Evolutionary conservation across 768 basidiomycete species (phyloP), one percentile per base, ranked within the genome.

Genomic region (Rhodotorula babjevae): DNA sequence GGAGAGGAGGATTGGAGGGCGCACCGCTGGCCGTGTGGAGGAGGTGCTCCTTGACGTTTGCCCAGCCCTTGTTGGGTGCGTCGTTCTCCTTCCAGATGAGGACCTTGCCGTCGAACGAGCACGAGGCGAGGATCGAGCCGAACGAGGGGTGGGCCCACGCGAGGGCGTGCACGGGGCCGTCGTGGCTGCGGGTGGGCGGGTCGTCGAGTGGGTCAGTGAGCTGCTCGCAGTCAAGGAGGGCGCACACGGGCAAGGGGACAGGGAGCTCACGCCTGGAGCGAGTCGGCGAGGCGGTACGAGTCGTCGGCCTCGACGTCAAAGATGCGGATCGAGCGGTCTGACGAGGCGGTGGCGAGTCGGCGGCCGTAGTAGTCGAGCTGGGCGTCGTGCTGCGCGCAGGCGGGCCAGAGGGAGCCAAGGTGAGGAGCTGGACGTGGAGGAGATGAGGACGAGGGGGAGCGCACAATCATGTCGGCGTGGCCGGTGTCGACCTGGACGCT

Each of bases 71-170:
- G 62, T 69, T 68, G 0, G 61, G 33, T 7, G 69, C 72, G 12
- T 74, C 64, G 79, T 91, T 90, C 81, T 98, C 94, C 79, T 94
- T 96, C 96, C 96, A 99, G 76, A 99, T 93, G 82, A 97, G 86
- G 29, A 96, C 96, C 78, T 95, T 92, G 59, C 96, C 94, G 77
- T 99, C 96, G 81, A 98, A 98, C 10, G 94, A 96, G 79, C 93
- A 95, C n/a, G 92, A 94, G 42, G 95, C 95, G 65, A 99, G 87
- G 78, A 99, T 95, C 73, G 90, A 88, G 3, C 96, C 96, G 78
- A 90, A 99, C 81, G 93, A 96, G 36, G 96, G 96, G 78, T 99
- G 95, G 6, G 91, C 95, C 96, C 96, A 99, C 33, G 93, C 87
- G 63, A 99, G 89, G 78, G 95, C 93, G 94, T 95, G 98, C 50